Conservation (phyloP, 768 basidiomycete genomes). For the Crucibulum laeve region DNA sequence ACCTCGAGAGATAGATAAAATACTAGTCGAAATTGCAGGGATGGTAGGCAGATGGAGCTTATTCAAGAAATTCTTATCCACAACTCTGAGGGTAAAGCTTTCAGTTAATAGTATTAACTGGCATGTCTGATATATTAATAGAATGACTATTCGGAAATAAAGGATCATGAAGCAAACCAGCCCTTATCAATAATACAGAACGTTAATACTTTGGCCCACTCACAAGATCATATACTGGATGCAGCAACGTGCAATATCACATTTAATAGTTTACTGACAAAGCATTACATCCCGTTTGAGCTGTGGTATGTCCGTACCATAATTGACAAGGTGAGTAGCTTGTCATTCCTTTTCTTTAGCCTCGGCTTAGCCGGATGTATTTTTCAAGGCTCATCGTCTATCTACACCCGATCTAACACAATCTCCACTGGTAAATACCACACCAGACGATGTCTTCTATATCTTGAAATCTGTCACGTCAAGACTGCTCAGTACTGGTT, state of each 20-base stretch:
- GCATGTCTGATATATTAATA: no score
- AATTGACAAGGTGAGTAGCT: constrained; percentile 72
- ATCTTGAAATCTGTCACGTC: constrained; percentile 82
- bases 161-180: background rate
- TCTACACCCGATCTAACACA: constrained; percentile 70
- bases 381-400: constrained; percentile 83
- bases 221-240: constrained; percentile 29
- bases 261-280: constrained; percentile 63
- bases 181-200: background rate
- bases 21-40: constrained; percentile 81
- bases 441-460: constrained; percentile 94
- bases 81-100: constrained; percentile 57
- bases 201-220: constrained; percentile 2
- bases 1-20: constrained; percentile 87
- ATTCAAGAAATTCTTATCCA: constrained; percentile 82
- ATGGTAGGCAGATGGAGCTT: constrained; percentile 92
- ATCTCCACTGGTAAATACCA: constrained; percentile 62
- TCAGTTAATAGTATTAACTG: constrained; percentile 6
- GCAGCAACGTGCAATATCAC: constrained; percentile 48
- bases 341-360: background rate
- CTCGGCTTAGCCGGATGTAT: background rate
- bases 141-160: no score
- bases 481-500: constrained; percentile 77
- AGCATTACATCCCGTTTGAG: constrained; percentile 87
- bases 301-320: constrained; percentile 85